Conservation (phyloP, 225 moss, liverwort and hornwort genomes). For the Ulota crispa region DNA sequence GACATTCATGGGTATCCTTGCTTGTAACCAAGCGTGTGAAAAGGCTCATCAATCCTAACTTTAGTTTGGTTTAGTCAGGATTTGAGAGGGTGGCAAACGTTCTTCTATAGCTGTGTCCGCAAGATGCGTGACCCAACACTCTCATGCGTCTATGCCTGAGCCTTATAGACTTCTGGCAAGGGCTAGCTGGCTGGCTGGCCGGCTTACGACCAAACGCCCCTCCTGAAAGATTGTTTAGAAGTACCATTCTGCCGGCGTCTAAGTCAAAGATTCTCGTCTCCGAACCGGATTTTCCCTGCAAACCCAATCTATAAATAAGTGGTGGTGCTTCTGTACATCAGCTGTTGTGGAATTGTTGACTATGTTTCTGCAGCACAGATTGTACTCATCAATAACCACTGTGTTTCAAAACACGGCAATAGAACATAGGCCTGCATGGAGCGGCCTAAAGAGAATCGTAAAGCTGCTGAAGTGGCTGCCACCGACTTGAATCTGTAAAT, state of each 20-base stretch:
- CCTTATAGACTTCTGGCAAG: neutral
- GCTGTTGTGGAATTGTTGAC: slow-evolving; percentile 8
- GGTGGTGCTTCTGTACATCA: neutral
- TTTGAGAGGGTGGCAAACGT: neutral
- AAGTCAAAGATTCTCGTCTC: neutral
- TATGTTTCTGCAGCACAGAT: neutral
- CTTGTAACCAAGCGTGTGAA: neutral
- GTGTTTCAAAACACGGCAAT: neutral
- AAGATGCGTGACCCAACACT: neutral
- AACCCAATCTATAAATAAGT: neutral
- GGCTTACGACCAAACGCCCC: neutral
- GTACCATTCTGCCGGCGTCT: neutral
- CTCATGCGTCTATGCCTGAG: slow-evolving; percentile 1
- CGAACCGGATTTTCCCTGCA: neutral
- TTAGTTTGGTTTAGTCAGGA: slow-evolving; percentile 6
- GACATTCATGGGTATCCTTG: slow-evolving; percentile 2
- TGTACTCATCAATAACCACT: neutral
- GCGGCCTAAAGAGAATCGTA: neutral
- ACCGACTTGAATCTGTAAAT: neutral
- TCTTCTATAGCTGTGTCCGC: slow-evolving; percentile 9
- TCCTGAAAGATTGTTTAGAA: neutral
- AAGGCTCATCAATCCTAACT: slow-evolving; percentile 6
- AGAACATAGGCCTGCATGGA: neutral
- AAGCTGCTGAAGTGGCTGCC: slow-evolving; percentile 18
- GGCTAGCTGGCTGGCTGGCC: neutral